Evolutionary conservation across 2,329 filamentous ascomycete genomes (phyloP).

Genomic region (Penicillium corylophilum): DNA sequence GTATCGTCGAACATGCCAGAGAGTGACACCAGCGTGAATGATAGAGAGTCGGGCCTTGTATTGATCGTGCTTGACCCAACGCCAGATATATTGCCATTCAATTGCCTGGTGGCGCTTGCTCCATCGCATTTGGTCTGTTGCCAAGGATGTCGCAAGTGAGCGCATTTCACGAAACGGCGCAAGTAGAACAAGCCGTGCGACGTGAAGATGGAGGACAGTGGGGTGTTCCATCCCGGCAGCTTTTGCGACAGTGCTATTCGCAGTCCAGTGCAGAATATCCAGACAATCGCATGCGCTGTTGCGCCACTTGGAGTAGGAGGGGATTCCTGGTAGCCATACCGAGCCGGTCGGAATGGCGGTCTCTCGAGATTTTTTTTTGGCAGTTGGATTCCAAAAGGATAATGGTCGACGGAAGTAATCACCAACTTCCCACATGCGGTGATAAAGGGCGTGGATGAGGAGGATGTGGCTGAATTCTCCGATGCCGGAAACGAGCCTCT

Average conservation of each 20-base stretch:
- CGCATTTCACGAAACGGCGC: conserved; percentile 51
- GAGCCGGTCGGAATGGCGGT: conserved; percentile 35
- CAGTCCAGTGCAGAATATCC: conserved; percentile 60
- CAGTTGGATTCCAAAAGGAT: conserved; percentile 48
- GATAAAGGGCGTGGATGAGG: conserved; percentile 52
- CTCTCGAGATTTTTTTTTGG: conserved; percentile 38
- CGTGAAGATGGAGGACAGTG: conserved; percentile 57
- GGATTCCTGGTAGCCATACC: conserved; percentile 50
- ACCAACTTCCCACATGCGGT: conserved; percentile 51
- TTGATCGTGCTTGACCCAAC: conserved; percentile 54
- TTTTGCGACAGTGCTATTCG: conserved; percentile 53
- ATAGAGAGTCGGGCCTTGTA: conserved; percentile 59
- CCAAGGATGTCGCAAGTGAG: conserved; percentile 41
- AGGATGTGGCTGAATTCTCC: conserved; percentile 53
- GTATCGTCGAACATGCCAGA: conserved; percentile 55
- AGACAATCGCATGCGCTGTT: conserved; percentile 48
- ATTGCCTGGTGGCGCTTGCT: conserved; percentile 27
- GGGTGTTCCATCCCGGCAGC: conserved; percentile 54
- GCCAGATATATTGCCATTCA: conserved; percentile 45
- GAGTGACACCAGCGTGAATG: conserved; percentile 53
- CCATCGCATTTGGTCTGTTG: conserved; percentile 32
- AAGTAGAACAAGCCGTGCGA: conserved; percentile 54
- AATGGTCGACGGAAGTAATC: conserved; percentile 47
- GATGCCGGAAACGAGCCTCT: conserved; percentile 43
- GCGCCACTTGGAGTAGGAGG: conserved; percentile 49